These are phyloP conservation scores for Fusarium torreyae DNA, from an alignment of 2,329 filamentous ascomycete species.

Conservation along the genomic window DNA sequence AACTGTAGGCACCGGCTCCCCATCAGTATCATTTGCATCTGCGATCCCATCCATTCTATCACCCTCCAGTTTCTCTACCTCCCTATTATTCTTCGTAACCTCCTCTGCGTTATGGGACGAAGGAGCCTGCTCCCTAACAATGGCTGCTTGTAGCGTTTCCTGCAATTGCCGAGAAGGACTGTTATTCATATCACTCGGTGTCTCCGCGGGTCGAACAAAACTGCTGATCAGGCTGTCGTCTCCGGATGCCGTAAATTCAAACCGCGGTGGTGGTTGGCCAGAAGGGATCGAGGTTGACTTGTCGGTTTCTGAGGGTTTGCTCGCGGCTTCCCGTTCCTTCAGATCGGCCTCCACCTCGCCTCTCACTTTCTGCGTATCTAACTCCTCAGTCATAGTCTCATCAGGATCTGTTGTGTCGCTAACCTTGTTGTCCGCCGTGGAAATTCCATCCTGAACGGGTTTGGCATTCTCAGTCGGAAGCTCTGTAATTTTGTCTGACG, in stretches of 20 bases:
- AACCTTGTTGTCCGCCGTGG: conserved; percentile 46
- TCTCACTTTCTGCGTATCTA: conserved; percentile 53
- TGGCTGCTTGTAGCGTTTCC: conserved; percentile 31
- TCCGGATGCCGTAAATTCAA: conserved; percentile 39
- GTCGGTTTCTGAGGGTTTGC: conserved; percentile 25
- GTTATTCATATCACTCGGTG: conserved; percentile 31
- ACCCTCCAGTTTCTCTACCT: neutral
- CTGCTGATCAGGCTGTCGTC: conserved; percentile 45
- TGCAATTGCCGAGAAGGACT: conserved; percentile 43
- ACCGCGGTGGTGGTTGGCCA: conserved; percentile 46
- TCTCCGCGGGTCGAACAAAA: conserved; percentile 44
- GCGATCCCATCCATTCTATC: neutral
- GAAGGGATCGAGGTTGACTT: conserved; percentile 52
- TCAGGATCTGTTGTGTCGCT: conserved; percentile 43
- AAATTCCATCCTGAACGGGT: conserved; percentile 25
- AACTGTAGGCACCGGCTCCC: conserved; percentile 8
- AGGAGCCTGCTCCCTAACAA: conserved; percentile 4
- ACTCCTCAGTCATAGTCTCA: conserved; percentile 46
- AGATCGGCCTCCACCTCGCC: conserved; percentile 44
- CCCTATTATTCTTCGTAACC: conserved; percentile 1
- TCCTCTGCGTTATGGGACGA: conserved; percentile 8
- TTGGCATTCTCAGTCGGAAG: conserved; percentile 40
- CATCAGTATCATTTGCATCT: conserved; percentile 27
- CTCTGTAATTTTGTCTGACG: conserved; percentile 46
- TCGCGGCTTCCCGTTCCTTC: conserved; percentile 35